Evolutionary conservation across 192 early-diverging fungal species (phyloP).

Genomic region (Kappamyces sp.): DNA sequence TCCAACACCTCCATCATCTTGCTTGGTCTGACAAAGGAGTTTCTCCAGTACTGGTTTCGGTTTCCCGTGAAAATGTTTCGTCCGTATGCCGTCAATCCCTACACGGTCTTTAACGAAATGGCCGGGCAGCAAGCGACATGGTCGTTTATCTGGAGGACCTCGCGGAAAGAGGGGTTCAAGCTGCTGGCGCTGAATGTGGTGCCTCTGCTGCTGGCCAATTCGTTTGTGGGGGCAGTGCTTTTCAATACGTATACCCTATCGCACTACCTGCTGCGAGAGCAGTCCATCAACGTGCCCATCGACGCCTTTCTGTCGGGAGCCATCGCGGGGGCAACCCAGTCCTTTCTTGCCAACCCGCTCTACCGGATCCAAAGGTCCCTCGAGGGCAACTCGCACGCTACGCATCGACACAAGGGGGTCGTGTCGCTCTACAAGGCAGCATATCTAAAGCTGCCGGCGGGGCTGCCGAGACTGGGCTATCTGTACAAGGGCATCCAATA

Average conservation of each 20-base stretch:
- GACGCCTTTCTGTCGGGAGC: constrained; percentile 36
- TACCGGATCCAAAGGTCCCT: constrained; percentile 34
- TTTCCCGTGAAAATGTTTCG: constrained; percentile 50
- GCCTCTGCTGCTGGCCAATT: constrained; percentile 43
- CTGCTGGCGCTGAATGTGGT: constrained; percentile 28
- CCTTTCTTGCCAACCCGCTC: constrained; percentile 41
- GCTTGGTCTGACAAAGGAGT: constrained; percentile 29
- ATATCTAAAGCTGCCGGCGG: constrained; percentile 13
- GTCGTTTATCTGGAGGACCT: constrained; percentile 24
- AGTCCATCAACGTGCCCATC: constrained; percentile 1
- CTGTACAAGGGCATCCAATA: constrained; percentile 33
- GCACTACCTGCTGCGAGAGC: background rate
- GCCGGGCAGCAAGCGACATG: constrained; percentile 27
- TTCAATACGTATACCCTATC: constrained; percentile 44
- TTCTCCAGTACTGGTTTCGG: constrained; percentile 46
- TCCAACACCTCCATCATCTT: constrained; percentile 27
- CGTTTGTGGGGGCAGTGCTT: constrained; percentile 39
- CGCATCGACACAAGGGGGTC: constrained; percentile 29
- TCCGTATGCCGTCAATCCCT: constrained; percentile 46
- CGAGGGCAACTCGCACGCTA: constrained; percentile 21
- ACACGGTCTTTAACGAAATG: constrained; percentile 34
- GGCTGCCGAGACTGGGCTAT: constrained; percentile 13
- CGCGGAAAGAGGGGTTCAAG: constrained; percentile 34
- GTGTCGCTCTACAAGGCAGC: constrained; percentile 17
- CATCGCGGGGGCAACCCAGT: constrained; percentile 36